Base-by-base conservation (phyloP, 805 yeast species). In the Jamesozyma jinghongensis region DNA sequence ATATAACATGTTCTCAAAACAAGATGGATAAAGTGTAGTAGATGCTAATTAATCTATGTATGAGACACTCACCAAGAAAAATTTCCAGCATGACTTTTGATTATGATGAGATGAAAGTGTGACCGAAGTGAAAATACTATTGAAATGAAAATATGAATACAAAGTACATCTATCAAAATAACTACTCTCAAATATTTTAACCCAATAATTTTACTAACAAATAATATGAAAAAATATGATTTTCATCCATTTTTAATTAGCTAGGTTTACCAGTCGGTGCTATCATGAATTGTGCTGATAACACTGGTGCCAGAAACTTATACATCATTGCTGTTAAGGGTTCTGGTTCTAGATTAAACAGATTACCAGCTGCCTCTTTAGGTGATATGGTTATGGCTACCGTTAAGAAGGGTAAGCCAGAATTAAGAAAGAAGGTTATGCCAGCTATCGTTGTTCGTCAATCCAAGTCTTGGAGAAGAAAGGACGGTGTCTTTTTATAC, bases 371-470 rank as follows among this genome's bases (percentile, higher is more conserved):
- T 67, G 98, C 97, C 63, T 87, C 97, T 66, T 90, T 92, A 63
- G 99, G 99, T 80, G 99, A 94, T 75, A 86, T 86, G 95, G 95
- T 85, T 67, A 85, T 85, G 90, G 85, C 98, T 65, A 92, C 99
- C 65, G 99, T 92, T 71, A 92, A 92, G 86, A 92, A 94, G 79
- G 99, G 99, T 85, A 92, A 92, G 87, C 99, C 99, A 72, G 99
- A 92, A 77, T 86, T 92, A 72, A 88, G 99, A 83, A 92, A 92
- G 95, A 92, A 92, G 82, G 97, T 92, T 63, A 88, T 94, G 96
- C 98, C 97, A 73, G 98, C 98, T 65, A 86, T 92, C 64, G 97
- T 92, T 68, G 83, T 92, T 58, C 90, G 99, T 77, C 99, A 92
- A 79, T 75, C 98, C 57, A 90, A 88, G 80, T 87, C 99, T 59